phyloP scores from a whole-genome alignment of 2,329 filamentous ascomycete genomes.

The Zasmidium citrigriseum region DNA sequence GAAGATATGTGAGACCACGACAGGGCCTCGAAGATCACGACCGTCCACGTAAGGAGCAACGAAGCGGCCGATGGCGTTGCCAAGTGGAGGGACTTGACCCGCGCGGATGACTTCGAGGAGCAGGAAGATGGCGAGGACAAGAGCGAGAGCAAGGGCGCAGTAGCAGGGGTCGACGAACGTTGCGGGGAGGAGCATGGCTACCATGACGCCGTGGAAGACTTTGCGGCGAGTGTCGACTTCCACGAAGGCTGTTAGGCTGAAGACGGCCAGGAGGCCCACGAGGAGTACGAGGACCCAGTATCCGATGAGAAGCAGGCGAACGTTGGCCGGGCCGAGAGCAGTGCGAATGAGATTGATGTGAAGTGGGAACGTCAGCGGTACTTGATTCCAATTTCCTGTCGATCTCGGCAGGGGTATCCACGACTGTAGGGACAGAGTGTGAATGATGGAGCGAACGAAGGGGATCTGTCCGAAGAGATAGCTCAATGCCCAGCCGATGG shows the following conservation, averaged over 20 bases:
- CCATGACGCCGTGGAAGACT: slow-evolving; percentile 98
- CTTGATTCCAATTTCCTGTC: slow-evolving; percentile 24
- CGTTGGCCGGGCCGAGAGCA: slow-evolving; percentile 73
- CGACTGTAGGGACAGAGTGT: slow-evolving; percentile 65
- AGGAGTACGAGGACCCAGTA: slow-evolving; percentile 74
- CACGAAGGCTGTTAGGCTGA: slow-evolving; percentile 74
- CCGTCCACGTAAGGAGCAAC: slow-evolving; percentile 93
- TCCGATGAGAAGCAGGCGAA: slow-evolving; percentile 70
- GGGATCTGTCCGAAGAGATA: slow-evolving; percentile 83
- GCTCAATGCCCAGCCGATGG: slow-evolving; percentile 87
- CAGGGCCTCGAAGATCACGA: slow-evolving; percentile 85
- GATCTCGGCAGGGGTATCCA: slow-evolving; percentile 75
- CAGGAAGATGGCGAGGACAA: slow-evolving; percentile 82
- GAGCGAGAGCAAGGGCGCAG: slow-evolving; percentile 72
- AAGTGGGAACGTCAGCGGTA: slow-evolving; percentile 30
- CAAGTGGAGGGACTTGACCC: slow-evolving; percentile 86
- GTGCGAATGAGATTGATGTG: slow-evolving; percentile 62
- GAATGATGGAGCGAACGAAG: slow-evolving; percentile 69
- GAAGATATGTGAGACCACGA: slow-evolving; percentile 96
- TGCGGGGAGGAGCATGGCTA: slow-evolving; percentile 87
- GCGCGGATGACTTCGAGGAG: slow-evolving; percentile 87
- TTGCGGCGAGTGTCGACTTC: slow-evolving; percentile 96
- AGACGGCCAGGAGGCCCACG: slow-evolving; percentile 72
- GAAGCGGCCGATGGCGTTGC: slow-evolving; percentile 81
- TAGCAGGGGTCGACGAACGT: slow-evolving; percentile 86